Conservation (phyloP, 2,329 filamentous ascomycete species). For the Colletotrichum magnum region DNA sequence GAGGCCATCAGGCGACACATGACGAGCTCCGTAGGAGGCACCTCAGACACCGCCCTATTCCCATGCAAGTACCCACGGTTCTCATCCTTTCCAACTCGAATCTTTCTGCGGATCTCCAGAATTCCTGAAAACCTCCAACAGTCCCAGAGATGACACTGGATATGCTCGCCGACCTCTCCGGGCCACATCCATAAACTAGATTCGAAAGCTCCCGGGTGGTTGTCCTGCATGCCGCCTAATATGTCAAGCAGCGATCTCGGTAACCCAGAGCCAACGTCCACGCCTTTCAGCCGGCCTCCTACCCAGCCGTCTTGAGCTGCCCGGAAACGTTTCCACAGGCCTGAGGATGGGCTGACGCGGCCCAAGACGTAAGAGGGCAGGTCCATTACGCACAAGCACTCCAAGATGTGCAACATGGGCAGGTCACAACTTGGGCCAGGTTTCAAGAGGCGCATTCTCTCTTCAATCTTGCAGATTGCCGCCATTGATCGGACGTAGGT, state of each 20-base stretch:
- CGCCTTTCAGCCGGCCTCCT: neutral
- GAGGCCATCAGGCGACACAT: constrained; percentile 2
- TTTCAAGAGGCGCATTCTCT: neutral
- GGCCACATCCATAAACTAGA: constrained; percentile 3
- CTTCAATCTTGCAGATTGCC: neutral
- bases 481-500: constrained; percentile 1
- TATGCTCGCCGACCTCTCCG: neutral
- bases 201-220: neutral
- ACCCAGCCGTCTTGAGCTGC: neutral
- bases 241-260: constrained; percentile 15
- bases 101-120: constrained; percentile 1
- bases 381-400: constrained; percentile 10
- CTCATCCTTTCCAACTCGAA: neutral
- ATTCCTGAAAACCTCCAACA: constrained; percentile 3
- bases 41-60: neutral
- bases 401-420: neutral
- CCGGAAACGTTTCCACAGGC: constrained; percentile 1
- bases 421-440: neutral
- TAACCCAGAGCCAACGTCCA: neutral
- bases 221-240: neutral
- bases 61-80: no score
- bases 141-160: constrained; percentile 13
- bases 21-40: neutral
- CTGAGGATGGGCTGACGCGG: neutral
- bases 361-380: neutral